Evolutionary conservation across 768 basidiomycete species (phyloP).

Genomic region (Leccinum sublutescens): DNA sequence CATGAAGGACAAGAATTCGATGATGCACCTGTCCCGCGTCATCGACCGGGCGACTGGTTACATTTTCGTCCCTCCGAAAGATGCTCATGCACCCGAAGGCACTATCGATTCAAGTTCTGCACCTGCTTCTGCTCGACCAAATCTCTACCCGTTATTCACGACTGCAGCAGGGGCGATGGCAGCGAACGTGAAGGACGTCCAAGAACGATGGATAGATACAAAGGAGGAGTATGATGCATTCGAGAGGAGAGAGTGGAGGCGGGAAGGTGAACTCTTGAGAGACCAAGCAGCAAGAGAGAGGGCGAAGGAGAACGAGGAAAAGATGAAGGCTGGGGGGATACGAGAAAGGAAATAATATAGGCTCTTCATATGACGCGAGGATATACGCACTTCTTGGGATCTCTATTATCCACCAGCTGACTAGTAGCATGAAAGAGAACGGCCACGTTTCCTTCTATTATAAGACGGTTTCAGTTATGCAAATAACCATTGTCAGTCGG

Average conservation of each 20-base stretch:
- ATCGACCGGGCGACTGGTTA: constrained; percentile 94
- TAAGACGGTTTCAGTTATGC: neutral
- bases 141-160: constrained; percentile 66
- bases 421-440: neutral
- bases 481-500: neutral
- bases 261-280: constrained; percentile 55
- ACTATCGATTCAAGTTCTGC: constrained; percentile 30
- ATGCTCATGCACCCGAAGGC: constrained; percentile 32
- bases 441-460: neutral
- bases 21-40: constrained; percentile 80
- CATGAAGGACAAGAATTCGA: constrained; percentile 85
- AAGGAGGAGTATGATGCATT: constrained; percentile 79
- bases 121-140: constrained; percentile 50
- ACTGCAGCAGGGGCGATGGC: constrained; percentile 56
- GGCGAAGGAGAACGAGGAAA: constrained; percentile 1
- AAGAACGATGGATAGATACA: constrained; percentile 93
- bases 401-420: neutral
- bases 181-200: constrained; percentile 69
- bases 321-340: constrained; percentile 17
- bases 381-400: neutral
- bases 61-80: constrained; percentile 69
- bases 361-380: neutral
- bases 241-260: constrained; percentile 75
- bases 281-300: constrained; percentile 21
- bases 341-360: constrained; percentile 29